These are phyloP conservation scores for Beta vulgaris DNA, from an alignment of 148 eudicot species.

Conservation along the genomic window DNA sequence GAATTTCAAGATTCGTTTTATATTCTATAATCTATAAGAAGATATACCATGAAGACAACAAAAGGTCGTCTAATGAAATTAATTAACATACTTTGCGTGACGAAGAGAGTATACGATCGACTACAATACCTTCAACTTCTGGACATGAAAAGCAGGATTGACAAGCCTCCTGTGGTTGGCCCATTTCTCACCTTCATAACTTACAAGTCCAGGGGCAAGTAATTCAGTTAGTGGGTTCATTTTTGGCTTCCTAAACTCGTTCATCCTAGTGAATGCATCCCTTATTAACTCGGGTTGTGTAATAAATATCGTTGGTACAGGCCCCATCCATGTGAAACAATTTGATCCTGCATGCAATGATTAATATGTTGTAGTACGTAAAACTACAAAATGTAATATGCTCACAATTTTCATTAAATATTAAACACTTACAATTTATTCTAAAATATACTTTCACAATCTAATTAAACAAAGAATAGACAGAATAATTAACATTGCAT, in stretches of 20 bases:
- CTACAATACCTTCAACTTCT: conserved; percentile 26
- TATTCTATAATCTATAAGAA: too few species aligned
- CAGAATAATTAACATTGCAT: neutral
- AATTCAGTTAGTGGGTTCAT: neutral
- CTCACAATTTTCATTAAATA: too few species aligned
- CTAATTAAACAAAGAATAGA: neutral
- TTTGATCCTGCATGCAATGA: conserved; percentile 6
- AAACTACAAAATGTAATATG: too few species aligned
- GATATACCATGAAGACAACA: too few species aligned
- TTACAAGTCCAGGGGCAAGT: conserved; percentile 27
- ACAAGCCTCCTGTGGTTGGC: conserved; percentile 31
- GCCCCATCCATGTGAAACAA: conserved; percentile 26
- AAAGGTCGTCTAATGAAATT: too few species aligned
- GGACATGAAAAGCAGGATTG: conserved; percentile 33
- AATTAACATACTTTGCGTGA: too few species aligned
- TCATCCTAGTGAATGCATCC: conserved; percentile 18
- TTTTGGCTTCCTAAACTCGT: conserved; percentile 25
- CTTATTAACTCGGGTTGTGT: conserved; percentile 24
- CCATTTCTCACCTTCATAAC: conserved; percentile 35
- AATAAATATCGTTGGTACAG: conserved; percentile 13
- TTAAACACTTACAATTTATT: neutral
- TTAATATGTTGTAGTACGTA: too few species aligned
- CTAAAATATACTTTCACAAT: too few species aligned
- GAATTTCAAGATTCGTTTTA: too few species aligned
- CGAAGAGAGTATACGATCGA: too few species aligned